Evolutionary conservation across 345 rosid species (phyloP).

Genomic region (Syzygium grande): DNA sequence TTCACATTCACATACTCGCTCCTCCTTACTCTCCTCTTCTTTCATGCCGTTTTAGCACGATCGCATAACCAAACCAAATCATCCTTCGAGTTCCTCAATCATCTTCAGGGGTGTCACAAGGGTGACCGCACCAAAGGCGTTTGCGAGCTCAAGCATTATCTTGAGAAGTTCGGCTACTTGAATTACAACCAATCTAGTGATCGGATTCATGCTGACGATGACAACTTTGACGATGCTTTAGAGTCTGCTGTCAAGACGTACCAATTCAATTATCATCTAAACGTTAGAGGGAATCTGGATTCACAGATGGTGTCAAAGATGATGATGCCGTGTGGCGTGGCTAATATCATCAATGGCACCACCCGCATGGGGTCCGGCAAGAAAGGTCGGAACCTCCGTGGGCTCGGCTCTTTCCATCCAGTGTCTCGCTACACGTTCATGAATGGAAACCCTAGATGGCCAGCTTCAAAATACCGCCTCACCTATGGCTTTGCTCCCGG

Average conservation of each 20-base stretch:
- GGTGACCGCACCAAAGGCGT: constrained; percentile 22
- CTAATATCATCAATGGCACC: constrained; percentile 23
- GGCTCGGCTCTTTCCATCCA: not conserved
- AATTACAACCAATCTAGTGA: not conserved
- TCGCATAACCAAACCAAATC: not conserved
- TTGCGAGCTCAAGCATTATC: constrained; percentile 14
- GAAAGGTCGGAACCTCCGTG: not conserved
- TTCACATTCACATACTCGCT: not conserved
- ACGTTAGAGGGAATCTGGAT: constrained; percentile 14
- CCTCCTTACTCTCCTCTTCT: not conserved
- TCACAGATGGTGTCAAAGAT: constrained; percentile 6
- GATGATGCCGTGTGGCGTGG: constrained; percentile 24
- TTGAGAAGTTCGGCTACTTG: constrained; percentile 26
- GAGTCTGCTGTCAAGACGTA: constrained; percentile 25
- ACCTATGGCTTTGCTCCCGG: too few species aligned
- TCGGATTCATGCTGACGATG: not conserved
- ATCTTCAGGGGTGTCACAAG: constrained; percentile 21
- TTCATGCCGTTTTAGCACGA: not conserved
- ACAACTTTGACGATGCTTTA: constrained; percentile 17
- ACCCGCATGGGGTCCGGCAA: constrained; percentile 10
- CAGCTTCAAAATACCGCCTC: too few species aligned
- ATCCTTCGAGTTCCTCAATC: constrained; percentile 14
- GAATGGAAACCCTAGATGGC: too few species aligned
- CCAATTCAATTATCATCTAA: constrained; percentile 18
- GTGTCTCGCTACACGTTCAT: too few species aligned